phyloP scores from a whole-genome alignment of 495 filamentous ascomycete genomes.

The Penicillium canariense region DNA sequence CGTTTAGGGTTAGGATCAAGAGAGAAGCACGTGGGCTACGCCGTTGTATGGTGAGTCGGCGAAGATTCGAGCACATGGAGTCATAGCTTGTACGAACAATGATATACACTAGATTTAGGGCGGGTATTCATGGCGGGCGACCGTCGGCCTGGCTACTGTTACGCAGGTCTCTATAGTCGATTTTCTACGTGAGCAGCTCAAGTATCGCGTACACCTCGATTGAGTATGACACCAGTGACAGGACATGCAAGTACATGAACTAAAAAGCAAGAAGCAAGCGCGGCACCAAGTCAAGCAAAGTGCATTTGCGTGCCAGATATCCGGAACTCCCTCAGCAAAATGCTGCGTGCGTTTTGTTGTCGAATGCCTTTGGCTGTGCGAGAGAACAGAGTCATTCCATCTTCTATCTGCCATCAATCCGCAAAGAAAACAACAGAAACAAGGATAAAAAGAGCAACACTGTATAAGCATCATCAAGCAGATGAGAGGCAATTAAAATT shows the following conservation, averaged over 20 bases:
- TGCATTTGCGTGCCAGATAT: conserved; percentile 71
- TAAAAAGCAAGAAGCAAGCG: conserved; percentile 26
- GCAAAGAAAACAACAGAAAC: conserved; percentile 9
- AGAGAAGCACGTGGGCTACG: neutral
- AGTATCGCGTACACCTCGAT: conserved; percentile 21
- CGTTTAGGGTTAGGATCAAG: neutral
- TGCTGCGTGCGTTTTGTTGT: conserved; percentile 22
- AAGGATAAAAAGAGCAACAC: conserved; percentile 12
- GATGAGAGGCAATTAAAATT: conserved; percentile 12
- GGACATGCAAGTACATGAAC: conserved; percentile 18
- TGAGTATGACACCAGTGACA: conserved; percentile 26
- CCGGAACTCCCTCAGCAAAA: conserved; percentile 66
- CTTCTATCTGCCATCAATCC: conserved; percentile 32
- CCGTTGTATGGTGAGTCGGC: neutral
- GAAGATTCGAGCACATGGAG: too few relatives aligned
- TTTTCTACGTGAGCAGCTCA: neutral
- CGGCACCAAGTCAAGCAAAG: conserved; percentile 43
- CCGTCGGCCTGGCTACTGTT: too few relatives aligned
- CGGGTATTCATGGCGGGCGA: too few relatives aligned
- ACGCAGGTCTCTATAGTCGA: neutral
- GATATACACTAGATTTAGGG: too few relatives aligned
- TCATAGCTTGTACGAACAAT: too few relatives aligned
- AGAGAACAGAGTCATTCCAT: conserved; percentile 26
- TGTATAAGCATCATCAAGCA: conserved; percentile 18
- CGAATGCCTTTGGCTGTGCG: conserved; percentile 22